These are phyloP conservation scores for Cladophialophora immunda DNA, from an alignment of 2,329 filamentous ascomycete genomes.

Conservation along the genomic window DNA sequence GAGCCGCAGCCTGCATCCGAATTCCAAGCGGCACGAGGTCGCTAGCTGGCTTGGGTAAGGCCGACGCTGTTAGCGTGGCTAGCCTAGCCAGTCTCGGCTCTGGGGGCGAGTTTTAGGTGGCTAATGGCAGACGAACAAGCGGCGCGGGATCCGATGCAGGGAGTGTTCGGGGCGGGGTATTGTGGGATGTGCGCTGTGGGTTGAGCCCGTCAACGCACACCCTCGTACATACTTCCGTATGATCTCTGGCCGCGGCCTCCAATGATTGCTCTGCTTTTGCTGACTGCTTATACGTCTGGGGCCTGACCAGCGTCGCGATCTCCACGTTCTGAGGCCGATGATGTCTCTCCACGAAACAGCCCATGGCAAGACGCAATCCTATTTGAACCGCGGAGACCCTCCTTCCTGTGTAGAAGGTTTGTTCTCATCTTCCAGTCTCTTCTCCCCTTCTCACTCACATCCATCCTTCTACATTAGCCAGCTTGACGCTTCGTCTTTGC, in stretches of 20 bases:
- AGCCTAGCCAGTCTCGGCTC: not conserved
- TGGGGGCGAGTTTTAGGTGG: not conserved
- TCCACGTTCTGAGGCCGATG: not conserved
- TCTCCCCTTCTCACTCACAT: not conserved
- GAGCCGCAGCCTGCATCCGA: slow-evolving; percentile 16
- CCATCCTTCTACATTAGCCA: not conserved
- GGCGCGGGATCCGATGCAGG: slow-evolving; percentile 29
- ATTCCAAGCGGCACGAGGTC: not conserved
- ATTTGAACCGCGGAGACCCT: slow-evolving; percentile 18
- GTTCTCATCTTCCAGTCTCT: not conserved
- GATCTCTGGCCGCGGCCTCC: not conserved
- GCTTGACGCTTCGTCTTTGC: not conserved
- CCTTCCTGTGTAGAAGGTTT: not conserved
- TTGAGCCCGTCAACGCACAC: not conserved
- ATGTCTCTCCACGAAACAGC: slow-evolving; percentile 18
- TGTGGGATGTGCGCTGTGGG: not conserved
- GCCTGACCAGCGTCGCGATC: not conserved
- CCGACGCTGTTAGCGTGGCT: not conserved
- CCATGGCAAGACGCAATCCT: slow-evolving; percentile 23
- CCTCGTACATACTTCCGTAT: not conserved
- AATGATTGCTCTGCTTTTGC: not conserved
- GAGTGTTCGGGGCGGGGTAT: slow-evolving; percentile 23
- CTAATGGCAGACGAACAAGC: not conserved
- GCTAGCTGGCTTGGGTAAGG: slow-evolving; percentile 1
- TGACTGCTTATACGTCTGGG: not conserved